phyloP scores from a whole-genome alignment of 1,284 basidiomycete species.

The Ganoderma sinense region DNA sequence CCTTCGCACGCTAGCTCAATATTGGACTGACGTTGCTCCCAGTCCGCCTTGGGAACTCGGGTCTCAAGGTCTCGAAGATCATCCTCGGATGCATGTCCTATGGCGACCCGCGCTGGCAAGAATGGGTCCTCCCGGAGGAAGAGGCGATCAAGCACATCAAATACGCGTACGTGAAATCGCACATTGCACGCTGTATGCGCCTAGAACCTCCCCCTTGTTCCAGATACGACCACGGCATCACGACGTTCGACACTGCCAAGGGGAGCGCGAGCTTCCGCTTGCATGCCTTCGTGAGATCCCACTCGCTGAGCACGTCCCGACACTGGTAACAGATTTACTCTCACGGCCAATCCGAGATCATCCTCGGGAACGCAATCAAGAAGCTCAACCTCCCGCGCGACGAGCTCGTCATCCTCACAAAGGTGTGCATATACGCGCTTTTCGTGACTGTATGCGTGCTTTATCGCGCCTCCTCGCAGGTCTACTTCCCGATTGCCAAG shows the following conservation, averaged over 20 bases:
- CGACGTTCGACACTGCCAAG: constrained; percentile 60
- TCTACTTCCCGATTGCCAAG: constrained; percentile 46
- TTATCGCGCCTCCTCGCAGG: constrained; percentile 40
- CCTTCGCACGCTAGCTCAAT: background rate
- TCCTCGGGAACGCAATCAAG: constrained; percentile 85
- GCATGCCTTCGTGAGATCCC: background rate
- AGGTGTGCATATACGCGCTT: constrained; percentile 47
- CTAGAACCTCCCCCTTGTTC: background rate
- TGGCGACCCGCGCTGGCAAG: constrained; percentile 44
- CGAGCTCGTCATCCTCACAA: constrained; percentile 82
- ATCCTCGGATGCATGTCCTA: constrained; percentile 55
- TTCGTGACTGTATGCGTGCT: background rate
- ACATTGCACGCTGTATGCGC: too few species aligned
- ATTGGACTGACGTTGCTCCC: background rate
- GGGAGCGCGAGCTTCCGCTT: constrained; percentile 27
- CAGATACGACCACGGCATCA: constrained; percentile 50
- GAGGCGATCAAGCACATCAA: constrained; percentile 48
- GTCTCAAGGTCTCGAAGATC: constrained; percentile 52
- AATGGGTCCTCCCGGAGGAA: constrained; percentile 51
- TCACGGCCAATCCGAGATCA: constrained; percentile 73
- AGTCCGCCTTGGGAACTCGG: constrained; percentile 55
- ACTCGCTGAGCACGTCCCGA: background rate
- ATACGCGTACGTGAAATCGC: constrained; percentile 38
- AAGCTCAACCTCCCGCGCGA: constrained; percentile 74
- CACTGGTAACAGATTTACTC: constrained; percentile 42